Percentiles rank a stretch among this genome's conserved stretches.
Evolutionary conservation across 768 basidiomycete genomes (phyloP).

Genomic region (Scleroderma citrinum): DNA sequence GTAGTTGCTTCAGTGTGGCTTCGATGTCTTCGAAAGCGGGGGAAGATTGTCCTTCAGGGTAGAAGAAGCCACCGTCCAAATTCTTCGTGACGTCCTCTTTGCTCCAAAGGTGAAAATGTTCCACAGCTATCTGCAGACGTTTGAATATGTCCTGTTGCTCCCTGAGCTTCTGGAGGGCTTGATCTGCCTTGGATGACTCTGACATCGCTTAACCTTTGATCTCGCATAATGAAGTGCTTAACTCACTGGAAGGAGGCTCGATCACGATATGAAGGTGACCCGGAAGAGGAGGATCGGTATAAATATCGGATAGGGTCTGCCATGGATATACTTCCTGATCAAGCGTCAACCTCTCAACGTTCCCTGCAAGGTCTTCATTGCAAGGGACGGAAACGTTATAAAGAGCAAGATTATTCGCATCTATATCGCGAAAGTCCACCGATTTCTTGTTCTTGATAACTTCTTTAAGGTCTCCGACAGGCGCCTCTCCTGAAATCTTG

Average conservation of each 20-base stretch:
- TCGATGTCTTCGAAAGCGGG: too few relatives aligned
- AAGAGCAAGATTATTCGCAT: background rate
- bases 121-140: too few relatives aligned
- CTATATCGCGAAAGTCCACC: background rate
- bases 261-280: background rate
- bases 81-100: too few relatives aligned
- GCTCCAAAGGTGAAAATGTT: too few relatives aligned
- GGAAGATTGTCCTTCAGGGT: too few relatives aligned
- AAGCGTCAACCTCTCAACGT: background rate
- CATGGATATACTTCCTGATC: background rate
- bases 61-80: too few relatives aligned
- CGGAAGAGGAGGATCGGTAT: background rate
- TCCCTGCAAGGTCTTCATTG: background rate
- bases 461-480: background rate
- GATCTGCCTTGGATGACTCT: too few relatives aligned
- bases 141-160: too few relatives aligned
- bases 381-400: background rate
- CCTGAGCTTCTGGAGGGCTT: too few relatives aligned
- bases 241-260: background rate
- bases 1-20: too few relatives aligned
- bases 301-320: background rate
- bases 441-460: background rate
- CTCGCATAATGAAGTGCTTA: too few relatives aligned
- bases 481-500: background rate
- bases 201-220: too few relatives aligned